Evolutionary conservation across 306 rosid genomes (phyloP), one percentile per base, ranked within the genome.

Genomic region (Medicago arabica): DNA sequence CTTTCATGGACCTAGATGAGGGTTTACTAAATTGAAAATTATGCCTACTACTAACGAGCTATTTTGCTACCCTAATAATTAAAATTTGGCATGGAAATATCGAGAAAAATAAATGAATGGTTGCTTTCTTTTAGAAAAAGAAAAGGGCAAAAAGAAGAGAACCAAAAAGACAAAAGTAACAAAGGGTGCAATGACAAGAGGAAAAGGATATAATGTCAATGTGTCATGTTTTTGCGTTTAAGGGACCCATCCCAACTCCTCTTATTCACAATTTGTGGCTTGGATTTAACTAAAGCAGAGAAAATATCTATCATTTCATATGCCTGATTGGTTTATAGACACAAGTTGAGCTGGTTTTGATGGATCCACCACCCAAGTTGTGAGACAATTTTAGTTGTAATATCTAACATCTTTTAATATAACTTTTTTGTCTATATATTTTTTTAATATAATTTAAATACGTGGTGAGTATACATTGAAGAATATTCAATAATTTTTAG

Each of bases 231-330:
- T 72, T 61, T 12, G 74, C 58, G 61, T 82, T 40, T 66, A 14
- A n/a, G 86, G 95, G 87, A 73, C 92, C 92, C 85, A 85, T 77
- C 51, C 16, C 85, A 81, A 71, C 84, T 84, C 89, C 80, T 73
- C 71, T 72, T 76, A 66, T 81, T n/a, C 83, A 72, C 39, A 77
- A 77, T 49, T 59, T 82, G 94, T 87, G 96, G 93, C 85, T 83
- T 82, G 49, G 34, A 75, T 83, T 92, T 57, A 85, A 80, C 75
- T 74, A 72, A 73, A 38, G 62, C 78, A 55, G 7, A 55, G 12
- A 79, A 90, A 90, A 93, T 87, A 89, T 93, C 96, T 88, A 3
- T 57, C 74, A 49, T 72, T 67, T 80, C 77, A 51, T 34, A 34
- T 1, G 38, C 38, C 7, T 34, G 38, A 34, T 34, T 34, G 38